Base-by-base conservation (phyloP, 805 yeast genomes). In the Nakazawaea anatomiae region DNA sequence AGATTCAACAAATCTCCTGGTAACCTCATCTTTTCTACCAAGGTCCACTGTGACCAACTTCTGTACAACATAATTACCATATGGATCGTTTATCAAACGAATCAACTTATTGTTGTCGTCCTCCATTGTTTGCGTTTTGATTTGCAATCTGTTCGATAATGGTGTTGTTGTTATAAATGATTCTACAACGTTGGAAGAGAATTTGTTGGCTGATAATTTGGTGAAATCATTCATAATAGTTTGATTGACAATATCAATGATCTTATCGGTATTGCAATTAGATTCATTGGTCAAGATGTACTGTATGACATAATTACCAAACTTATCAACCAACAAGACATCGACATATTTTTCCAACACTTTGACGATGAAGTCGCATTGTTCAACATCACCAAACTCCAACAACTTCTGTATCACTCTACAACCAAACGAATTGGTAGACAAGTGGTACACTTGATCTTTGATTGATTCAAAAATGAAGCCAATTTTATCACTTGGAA, bases 341-440 rank as follows among this genome's bases (percentile, higher is more conserved):
- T 79, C 85, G 28, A 89, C 79, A 61, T 80, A 86, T 47, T 82
- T 78, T 58, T 83, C 83, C 60, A 94, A 73, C 63, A 89, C 96
- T 29, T 70, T 72, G 60, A 94, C 68, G 50, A 94, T 83, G 48
- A 72, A 73, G 29, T 74, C 69, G 65, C 87, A 91, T 59, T 89
- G 91, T 5, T 73, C 77, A 7, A 66, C 67, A 28, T 76, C 73
- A 2, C 95, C 87, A 67, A 79, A 85, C 67, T 94, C 98, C 55
- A 94, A 73, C 58, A 92, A 74, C 55, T 99, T 76, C 71, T 94
- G 99, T 55, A 94, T 87, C 2, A 94, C 99, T 50, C 99, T 79
- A 68, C 99, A 94, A 25, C 99, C 99, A 67, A 94, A 94, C 1
- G 97, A 95, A 69, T 94, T 97, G 0, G 96, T 87, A 0, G 97